phyloP scores from a whole-genome alignment of 768 basidiomycete genomes.

The Dentipellis sp. region DNA sequence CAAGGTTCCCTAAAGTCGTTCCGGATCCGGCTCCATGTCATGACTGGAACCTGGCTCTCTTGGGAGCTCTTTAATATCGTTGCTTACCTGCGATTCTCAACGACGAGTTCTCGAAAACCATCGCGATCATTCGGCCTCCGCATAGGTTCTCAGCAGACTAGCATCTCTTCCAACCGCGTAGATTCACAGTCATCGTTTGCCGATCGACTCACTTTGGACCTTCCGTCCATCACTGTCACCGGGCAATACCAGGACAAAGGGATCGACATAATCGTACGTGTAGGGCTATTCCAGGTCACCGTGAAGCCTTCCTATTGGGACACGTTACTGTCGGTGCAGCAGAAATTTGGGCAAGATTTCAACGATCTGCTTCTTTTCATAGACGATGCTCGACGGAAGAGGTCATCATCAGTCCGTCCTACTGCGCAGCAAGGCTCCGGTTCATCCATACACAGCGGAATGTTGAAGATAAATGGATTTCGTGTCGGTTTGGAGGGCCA shows the following conservation, averaged over 20 bases:
- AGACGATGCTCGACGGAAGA: slow-evolving; percentile 42
- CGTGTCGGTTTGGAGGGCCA: slow-evolving; percentile 69
- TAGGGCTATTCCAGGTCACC: slow-evolving; percentile 64
- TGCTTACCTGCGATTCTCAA: slow-evolving; percentile 29
- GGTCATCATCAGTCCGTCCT: slow-evolving; percentile 3
- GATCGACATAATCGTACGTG: slow-evolving; percentile 45
- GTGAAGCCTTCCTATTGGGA: slow-evolving; percentile 82
- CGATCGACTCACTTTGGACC: slow-evolving; percentile 48
- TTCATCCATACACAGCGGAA: slow-evolving; percentile 28
- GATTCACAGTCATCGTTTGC: slow-evolving; percentile 25
- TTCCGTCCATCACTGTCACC: slow-evolving; percentile 58
- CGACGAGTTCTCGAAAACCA: slow-evolving; percentile 25
- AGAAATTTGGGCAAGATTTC: slow-evolving; percentile 86
- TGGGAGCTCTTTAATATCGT: slow-evolving; percentile 53
- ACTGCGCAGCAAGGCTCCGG: slow-evolving; percentile 7
- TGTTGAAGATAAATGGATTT: slow-evolving; percentile 70
- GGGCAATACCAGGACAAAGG: slow-evolving; percentile 43
- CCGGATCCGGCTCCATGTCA: slow-evolving; percentile 65
- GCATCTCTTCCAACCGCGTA: slow-evolving; percentile 39
- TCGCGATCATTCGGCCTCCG: slow-evolving; percentile 54
- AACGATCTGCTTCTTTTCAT: slow-evolving; percentile 67
- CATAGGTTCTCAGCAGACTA: slow-evolving; percentile 50
- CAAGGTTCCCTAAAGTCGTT: slow-evolving; percentile 43
- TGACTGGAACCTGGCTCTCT: slow-evolving; percentile 83
- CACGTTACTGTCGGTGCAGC: slow-evolving; percentile 72